phyloP scores from a whole-genome alignment of 2,329 filamentous ascomycete genomes.

The Huntiella omanensis region DNA sequence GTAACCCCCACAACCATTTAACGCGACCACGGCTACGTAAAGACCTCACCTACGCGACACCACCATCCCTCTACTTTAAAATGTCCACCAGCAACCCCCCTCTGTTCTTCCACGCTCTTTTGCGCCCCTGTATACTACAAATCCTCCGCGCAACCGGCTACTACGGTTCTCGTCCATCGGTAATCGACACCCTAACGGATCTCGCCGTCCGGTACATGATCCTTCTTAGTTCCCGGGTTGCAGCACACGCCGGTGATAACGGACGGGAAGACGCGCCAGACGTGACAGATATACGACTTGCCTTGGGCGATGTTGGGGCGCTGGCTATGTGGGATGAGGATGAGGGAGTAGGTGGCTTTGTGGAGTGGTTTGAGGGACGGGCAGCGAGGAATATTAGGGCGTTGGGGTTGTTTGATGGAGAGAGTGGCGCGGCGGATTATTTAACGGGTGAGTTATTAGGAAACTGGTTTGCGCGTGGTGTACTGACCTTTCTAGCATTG shows the following conservation, averaged over 20 bases:
- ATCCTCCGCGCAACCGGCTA: constrained; percentile 85
- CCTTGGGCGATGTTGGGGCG: constrained; percentile 63
- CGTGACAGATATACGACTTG: constrained; percentile 66
- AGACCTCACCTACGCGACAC: too few relatives aligned
- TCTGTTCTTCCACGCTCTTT: constrained; percentile 49
- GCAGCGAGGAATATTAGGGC: constrained; percentile 64
- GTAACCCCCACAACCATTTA: too few relatives aligned
- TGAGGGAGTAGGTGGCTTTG: constrained; percentile 66
- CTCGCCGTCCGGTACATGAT: constrained; percentile 65
- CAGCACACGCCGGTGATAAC: constrained; percentile 50
- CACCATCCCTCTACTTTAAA: too few relatives aligned
- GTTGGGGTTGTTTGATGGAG: constrained; percentile 54
- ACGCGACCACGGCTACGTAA: too few relatives aligned
- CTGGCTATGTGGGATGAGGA: constrained; percentile 50
- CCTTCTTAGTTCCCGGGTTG: constrained; percentile 53
- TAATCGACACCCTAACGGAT: constrained; percentile 76
- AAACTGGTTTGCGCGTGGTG: neutral
- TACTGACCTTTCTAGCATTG: constrained; percentile 31
- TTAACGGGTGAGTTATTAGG: constrained; percentile 33
- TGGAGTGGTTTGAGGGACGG: constrained; percentile 59
- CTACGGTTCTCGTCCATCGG: constrained; percentile 60
- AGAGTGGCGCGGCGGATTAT: constrained; percentile 49
- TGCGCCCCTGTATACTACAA: constrained; percentile 75
- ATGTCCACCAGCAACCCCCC: constrained; percentile 17
- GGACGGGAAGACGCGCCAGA: constrained; percentile 32